Base-by-base conservation (phyloP, 2,329 filamentous ascomycete genomes). In the Verticillium nonalfalfae region DNA sequence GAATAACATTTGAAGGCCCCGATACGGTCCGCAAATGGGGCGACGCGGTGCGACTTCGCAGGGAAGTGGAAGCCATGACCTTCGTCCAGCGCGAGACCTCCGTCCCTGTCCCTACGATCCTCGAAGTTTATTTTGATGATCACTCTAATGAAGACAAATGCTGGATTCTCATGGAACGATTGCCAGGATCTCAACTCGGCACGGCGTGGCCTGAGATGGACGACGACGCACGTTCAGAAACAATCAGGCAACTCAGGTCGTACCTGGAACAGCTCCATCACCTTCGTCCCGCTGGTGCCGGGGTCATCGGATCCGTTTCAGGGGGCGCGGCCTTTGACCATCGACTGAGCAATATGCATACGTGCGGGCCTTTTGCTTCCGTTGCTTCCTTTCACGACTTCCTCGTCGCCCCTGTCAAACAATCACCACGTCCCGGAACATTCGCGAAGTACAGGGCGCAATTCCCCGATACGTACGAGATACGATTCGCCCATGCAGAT, bases 101-200 rank as follows among this genome's bases (percentile, higher is more conserved):
- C 21, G 61, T 65, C 3, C 63, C 60, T 1, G 33, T 65, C 3
- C 61, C 62, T 3, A 33, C 50, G 9, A 57, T 61, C 38, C 58
- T 62, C 18, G 45, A 61, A 26, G 36, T 59, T 9, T 59, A 60
- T 54, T 31, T 63, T n/a, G 62, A 60, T 54, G 63, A 56, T 18
- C 14, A 18, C 1, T 57, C 56, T n/a, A 39, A 62, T 18, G 14
- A 56, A 21, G 26, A 64, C 9, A 57, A 38, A 6, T 57, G 61
- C 60, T 65, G 62, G 62, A 64, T 65, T n/a, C 59, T 62, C 31
- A 65, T 65, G 64, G 34, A 65, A 50, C 38, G 58, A 18, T 33
- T 65, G 14, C 35, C 60, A 10, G 64, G 64, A 18, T 40, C 7
- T 33, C 56, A 63, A 36, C 62, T 65, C 31, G 64, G 57, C 45